A percentile compares a stretch with the other conserved stretches of the same genome.
Evolutionary conservation across 768 basidiomycete genomes (phyloP).

Genomic region (Boletellus emodensis): DNA sequence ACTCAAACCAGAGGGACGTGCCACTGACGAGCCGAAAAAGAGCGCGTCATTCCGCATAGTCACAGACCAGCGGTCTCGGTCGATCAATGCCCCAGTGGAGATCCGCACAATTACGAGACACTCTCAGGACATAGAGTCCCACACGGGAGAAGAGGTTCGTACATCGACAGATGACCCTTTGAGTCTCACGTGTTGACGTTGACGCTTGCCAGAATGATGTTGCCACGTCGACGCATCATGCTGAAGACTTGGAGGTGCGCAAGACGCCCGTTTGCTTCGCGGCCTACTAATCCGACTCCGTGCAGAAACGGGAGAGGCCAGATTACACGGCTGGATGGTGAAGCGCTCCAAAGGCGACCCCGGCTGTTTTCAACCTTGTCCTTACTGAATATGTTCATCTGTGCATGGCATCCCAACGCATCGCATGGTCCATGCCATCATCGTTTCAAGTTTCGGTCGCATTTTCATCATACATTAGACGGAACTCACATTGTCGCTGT

Average conservation of each 20-base stretch:
- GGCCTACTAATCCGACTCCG: background rate
- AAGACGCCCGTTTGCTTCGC: background rate
- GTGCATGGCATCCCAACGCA: background rate
- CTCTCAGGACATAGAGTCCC: background rate
- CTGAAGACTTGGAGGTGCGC: slow-evolving; percentile 7
- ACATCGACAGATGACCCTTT: background rate
- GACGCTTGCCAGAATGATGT: background rate
- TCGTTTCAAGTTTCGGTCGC: no score
- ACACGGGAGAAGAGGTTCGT: slow-evolving; percentile 8
- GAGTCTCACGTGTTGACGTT: background rate
- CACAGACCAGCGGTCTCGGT: background rate
- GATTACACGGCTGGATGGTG: slow-evolving; percentile 11
- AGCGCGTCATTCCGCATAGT: slow-evolving; percentile 28
- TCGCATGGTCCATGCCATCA: no score
- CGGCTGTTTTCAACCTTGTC: background rate
- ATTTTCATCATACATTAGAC: no score
- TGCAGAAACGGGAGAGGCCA: slow-evolving; percentile 1
- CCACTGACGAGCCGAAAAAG: slow-evolving; percentile 38
- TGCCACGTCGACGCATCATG: background rate
- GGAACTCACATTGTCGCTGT: no score
- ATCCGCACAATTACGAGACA: background rate
- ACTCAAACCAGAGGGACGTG: slow-evolving; percentile 49
- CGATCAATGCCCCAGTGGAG: slow-evolving; percentile 6
- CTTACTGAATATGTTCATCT: background rate
- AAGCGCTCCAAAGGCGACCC: background rate